Conservation (phyloP, 768 basidiomycete genomes). For the Naganishia onofrii region DNA sequence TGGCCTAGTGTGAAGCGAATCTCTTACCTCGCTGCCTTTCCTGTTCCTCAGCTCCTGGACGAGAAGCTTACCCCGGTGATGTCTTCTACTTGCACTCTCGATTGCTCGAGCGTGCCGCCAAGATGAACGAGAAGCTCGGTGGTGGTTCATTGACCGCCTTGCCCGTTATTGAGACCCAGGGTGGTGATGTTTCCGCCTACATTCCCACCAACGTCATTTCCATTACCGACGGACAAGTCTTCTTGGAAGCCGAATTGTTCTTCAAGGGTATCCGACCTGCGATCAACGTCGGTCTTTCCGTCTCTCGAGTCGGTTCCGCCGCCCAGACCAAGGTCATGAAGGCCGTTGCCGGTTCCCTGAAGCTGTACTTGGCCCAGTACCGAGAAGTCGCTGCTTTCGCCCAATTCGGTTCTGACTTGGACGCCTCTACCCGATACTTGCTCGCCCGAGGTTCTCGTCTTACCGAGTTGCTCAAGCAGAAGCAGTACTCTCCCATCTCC, state of each 20-base stretch:
- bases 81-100: slow-evolving; percentile 99
- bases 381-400: slow-evolving; percentile 88
- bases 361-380: slow-evolving; percentile 99
- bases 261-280: slow-evolving; percentile 99
- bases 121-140: slow-evolving; percentile 99
- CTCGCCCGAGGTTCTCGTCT: slow-evolving; percentile 96
- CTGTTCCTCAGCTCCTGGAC: slow-evolving; percentile 31
- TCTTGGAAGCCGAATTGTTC: slow-evolving; percentile 99
- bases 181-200: slow-evolving; percentile 99
- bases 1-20: slow-evolving; percentile 27
- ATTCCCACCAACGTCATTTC: slow-evolving; percentile 94
- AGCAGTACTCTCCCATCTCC: slow-evolving; percentile 66
- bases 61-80: slow-evolving; percentile 56
- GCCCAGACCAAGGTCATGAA: slow-evolving; percentile 99
- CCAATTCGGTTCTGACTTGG: slow-evolving; percentile 99
- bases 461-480: slow-evolving; percentile 90
- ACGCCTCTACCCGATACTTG: slow-evolving; percentile 98
- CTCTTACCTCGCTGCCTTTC: background rate
- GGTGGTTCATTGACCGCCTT: slow-evolving; percentile 98
- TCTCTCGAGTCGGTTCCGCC: slow-evolving; percentile 99
- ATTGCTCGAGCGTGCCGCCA: slow-evolving; percentile 99
- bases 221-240: slow-evolving; percentile 99
- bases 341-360: slow-evolving; percentile 99
- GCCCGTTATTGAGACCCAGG: slow-evolving; percentile 99
- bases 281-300: slow-evolving; percentile 99